phyloP scores from a whole-genome alignment of 768 basidiomycete species.

The Roridomyces roridus region DNA sequence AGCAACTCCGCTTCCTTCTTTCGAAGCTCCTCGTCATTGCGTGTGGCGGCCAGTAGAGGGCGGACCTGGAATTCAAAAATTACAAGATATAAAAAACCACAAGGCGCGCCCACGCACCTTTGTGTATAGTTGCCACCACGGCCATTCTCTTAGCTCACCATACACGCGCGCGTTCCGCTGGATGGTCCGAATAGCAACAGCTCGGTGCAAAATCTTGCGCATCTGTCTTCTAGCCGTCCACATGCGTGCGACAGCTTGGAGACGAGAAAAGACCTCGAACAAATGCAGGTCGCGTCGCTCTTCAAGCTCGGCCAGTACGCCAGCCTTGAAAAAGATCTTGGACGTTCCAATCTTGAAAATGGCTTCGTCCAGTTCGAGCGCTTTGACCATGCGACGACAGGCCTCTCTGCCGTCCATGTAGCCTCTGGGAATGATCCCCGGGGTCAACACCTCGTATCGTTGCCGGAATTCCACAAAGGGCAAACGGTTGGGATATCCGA shows the following conservation, averaged over 20 bases:
- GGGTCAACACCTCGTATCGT: conserved; percentile 94
- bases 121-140: conserved; percentile 99
- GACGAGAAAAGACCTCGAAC: conserved; percentile 84
- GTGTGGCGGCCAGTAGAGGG: conserved; percentile 89
- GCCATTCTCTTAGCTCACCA: conserved; percentile 91
- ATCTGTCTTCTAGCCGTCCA: conserved; percentile 89
- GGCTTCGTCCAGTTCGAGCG: conserved; percentile 84
- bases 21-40: conserved; percentile 90
- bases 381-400: conserved; percentile 87
- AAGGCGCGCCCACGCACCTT: conserved; percentile 57
- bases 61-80: conserved; percentile 64
- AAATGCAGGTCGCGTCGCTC: conserved; percentile 89
- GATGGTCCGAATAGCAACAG: conserved; percentile 88
- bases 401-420: conserved; percentile 99
- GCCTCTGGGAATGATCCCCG: conserved; percentile 89
- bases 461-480: conserved; percentile 98
- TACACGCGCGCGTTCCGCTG: conserved; percentile 95
- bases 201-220: conserved; percentile 93
- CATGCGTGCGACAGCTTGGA: conserved; percentile 88
- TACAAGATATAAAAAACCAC: conserved; percentile 12
- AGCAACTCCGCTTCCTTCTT: conserved; percentile 86
- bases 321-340: conserved; percentile 99
- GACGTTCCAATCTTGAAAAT: conserved; percentile 93
- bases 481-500: conserved; percentile 96
- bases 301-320: conserved; percentile 94